Base-by-base conservation (phyloP, 306 rosid genomes). In the Quercus gilva region DNA sequence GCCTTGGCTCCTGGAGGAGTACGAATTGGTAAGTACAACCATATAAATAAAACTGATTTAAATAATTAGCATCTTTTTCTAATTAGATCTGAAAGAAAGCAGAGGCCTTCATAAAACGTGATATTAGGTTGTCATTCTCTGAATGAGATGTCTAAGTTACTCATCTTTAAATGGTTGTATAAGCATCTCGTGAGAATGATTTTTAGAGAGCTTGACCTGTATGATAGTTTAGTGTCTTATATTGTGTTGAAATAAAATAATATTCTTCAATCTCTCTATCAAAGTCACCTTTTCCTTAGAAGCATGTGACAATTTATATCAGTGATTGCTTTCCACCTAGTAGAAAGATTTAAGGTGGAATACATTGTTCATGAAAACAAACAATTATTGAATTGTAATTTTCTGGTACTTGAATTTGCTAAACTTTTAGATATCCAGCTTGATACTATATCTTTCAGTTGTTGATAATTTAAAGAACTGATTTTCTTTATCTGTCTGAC, bases 1-100 rank as follows among this genome's bases (percentile, higher is more conserved):
- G 98, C 98, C 78, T 84, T 94, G 93, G 94, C 98, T 61, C 98
- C 98, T 5, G 98, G 98, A 31, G 98, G 98, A 45, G 97, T 94
- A 10, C 84, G 97, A 55, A 89, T 94, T 57, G 98, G 98, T 94
- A 85, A 88, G 89, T n/a, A 78, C 57, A 28, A 6, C 70, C 70
- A 6, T 15, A 29, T 26, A 64, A 41, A 8, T 41, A 17, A 64
- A 64, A 64, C 7, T 15, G 31, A 15, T 29, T 58, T 20, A 5
- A 6, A 13, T 28, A 13, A 25, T 63, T 60, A 23, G 33, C 31
- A 26, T 25, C 29, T 21, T 21, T 60, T 26, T 10, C 26, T 25
- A 28, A 25, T 23, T 60, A 25, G 13, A 13, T 60, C 13, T 11
- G 68, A 60, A 28, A 13, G 17, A 12, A 12, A 49, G 17, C 53